These are phyloP conservation scores for Daldinia sp. DNA, from an alignment of 2,329 filamentous ascomycete species.

Conservation along the genomic window DNA sequence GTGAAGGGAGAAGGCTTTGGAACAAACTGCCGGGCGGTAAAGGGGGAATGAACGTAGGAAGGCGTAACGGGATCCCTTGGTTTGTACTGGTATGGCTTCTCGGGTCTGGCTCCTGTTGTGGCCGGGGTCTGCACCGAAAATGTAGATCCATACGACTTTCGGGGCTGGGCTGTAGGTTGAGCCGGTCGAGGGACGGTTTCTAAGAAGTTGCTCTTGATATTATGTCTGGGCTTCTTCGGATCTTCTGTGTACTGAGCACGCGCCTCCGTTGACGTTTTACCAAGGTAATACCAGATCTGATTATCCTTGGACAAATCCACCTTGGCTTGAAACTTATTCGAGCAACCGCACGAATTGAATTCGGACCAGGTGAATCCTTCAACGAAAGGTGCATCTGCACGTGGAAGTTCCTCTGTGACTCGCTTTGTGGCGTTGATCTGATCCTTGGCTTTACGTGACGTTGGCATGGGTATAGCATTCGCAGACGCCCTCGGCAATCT, in stretches of 20 bases:
- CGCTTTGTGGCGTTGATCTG: slow-evolving; percentile 75
- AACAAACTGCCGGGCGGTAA: slow-evolving; percentile 54
- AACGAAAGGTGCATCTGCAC: slow-evolving; percentile 75
- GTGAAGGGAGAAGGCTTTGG: slow-evolving; percentile 47
- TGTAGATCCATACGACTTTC: slow-evolving; percentile 48
- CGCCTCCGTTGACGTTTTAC: slow-evolving; percentile 86
- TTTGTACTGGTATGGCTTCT: slow-evolving; percentile 54
- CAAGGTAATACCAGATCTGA: slow-evolving; percentile 90
- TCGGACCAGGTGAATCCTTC: slow-evolving; percentile 81
- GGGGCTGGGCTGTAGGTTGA: slow-evolving; percentile 43
- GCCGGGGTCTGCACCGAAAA: slow-evolving; percentile 44
- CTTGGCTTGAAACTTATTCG: slow-evolving; percentile 72
- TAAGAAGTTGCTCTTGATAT: slow-evolving; percentile 77
- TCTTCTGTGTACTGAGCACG: slow-evolving; percentile 92
- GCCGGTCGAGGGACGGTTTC: slow-evolving; percentile 72
- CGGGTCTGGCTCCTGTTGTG: slow-evolving; percentile 40
- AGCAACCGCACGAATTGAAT: slow-evolving; percentile 73
- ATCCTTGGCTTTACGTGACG: slow-evolving; percentile 71
- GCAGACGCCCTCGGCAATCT: slow-evolving; percentile 79
- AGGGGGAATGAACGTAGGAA: slow-evolving; percentile 46
- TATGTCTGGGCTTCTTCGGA: slow-evolving; percentile 68
- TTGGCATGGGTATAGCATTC: slow-evolving; percentile 78
- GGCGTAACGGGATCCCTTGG: slow-evolving; percentile 48
- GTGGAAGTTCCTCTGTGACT: slow-evolving; percentile 70
- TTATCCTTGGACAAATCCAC: slow-evolving; percentile 79